Evolutionary conservation across 306 rosid genomes (phyloP), one percentile per base, ranked within the genome.

Genomic region (Astragalus glycyphyllos): DNA sequence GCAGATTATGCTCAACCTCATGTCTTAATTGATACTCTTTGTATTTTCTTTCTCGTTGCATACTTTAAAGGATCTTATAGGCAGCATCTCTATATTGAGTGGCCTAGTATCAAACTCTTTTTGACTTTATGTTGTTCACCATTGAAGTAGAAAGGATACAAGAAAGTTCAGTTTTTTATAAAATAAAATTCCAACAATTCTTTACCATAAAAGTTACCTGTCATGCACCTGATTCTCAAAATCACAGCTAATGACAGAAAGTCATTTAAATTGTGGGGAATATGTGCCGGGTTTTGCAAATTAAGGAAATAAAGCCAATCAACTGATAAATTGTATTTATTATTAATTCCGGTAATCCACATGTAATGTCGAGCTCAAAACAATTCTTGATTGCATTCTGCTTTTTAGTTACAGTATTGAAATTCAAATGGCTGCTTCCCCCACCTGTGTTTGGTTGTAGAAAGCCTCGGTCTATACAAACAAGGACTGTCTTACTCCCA

Each of bases 381-480:
- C 31, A n/a, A 5, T n/a, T 61, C 40, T 2, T 5, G 1, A 16
- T 50, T 23, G 47, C 41, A 53, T 15, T 68, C 32, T 11, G 62
- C 20, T 68, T 51, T 68, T 10, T 7, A 31, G 0, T 14, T 32
- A 38, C 50, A 44, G 38, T 50, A 46, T 62, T 10, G 44, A 73
- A 62, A 50, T 50, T 50, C 13, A 0, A 62, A 13, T 55, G 40
- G 38, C 40, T 57, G 4, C 48, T 59, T 14, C 42, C 42, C 26
- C 56, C 11, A 56, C 2, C 17, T n/a, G n/a, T 37, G 6, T 14
- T 62, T 62, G 16, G 4, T 32, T 44, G 38, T 14, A 41, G 64
- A 53, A 29, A 40, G 29, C 15, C 59, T 47, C 29, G 8, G 32
- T 49, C 34, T 65, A 65, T 65, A 65, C 46, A 54, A 44, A 48